Base-by-base conservation (phyloP, 257 asterid species). In the Linaria vulgaris region DNA sequence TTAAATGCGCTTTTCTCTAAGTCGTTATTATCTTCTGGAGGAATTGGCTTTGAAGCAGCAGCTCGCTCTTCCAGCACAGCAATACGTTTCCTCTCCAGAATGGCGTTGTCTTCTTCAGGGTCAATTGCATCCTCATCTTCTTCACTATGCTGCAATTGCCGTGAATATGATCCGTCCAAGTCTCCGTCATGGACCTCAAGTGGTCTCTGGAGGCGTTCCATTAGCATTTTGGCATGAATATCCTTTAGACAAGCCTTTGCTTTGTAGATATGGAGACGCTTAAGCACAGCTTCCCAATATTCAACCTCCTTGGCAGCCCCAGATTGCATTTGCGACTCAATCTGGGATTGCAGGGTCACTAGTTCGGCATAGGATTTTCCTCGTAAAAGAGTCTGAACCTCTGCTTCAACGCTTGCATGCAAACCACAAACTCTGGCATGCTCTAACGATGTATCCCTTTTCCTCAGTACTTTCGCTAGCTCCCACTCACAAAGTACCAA, bases 341-440 rank as follows among this genome's bases (percentile, higher is more conserved):
- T n/a, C n/a, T n/a, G n/a, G n/a, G n/a, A n/a, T 71, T 88, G 91
- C 59, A 88, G 37, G 57, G 68, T 72, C 66, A 83, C 89, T 53
- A 83, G 72, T 63, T 92, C 89, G 55, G 48, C 55, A 66, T 66
- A 85, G 25, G 80, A 67, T 78, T 88, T 88, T 3, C 95, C 97
- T 23, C 80, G 78, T 59, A 92, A 68, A 43, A 74, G 79, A 12
- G 56, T 70, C 71, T 80, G 81, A 14, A 92, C 97, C 68, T 91
- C 97, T 16, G 85, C 81, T 72, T 85, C 96, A 61, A 88, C 69
- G 69, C 94, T 88, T 1, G 78, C 59, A 69, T 92, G 97, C 74
- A 92, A 69, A 41, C 97, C 98, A 23, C 99, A 88, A 61, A 89
- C 95, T 78, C 91, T 75, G 38, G 99, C 99, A 76, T 94, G 92